These are phyloP conservation scores for Spongiforma sp. DNA, from an alignment of 1,284 basidiomycete genomes.

Conservation along the genomic window DNA sequence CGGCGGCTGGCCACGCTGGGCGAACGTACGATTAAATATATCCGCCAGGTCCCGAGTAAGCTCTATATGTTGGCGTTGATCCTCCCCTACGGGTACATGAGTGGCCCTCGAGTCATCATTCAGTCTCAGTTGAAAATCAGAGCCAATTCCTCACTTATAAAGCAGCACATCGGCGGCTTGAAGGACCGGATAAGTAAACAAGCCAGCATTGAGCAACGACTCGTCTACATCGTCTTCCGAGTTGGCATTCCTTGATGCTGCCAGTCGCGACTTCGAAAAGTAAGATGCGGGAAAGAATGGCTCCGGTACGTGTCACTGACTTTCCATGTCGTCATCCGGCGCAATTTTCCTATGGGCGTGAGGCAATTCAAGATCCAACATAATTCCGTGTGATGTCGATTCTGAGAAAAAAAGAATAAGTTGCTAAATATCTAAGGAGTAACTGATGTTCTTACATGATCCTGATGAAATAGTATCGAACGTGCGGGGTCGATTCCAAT, in stretches of 20 bases:
- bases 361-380: conserved; percentile 92
- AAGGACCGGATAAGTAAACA: conserved; percentile 92
- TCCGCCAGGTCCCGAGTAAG: conserved; percentile 86
- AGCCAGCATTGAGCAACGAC: conserved; percentile 79
- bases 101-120: conserved; percentile 64
- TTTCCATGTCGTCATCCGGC: conserved; percentile 97
- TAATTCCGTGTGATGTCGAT: conserved; percentile 86
- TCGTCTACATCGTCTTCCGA: conserved; percentile 83
- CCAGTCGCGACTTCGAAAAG: conserved; percentile 69
- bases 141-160: conserved; percentile 64
- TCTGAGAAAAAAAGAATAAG: conserved; percentile 52
- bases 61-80: conserved; percentile 94
- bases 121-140: conserved; percentile 2
- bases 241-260: conserved; percentile 73
- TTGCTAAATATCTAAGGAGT: background rate
- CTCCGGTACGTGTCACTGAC: conserved; percentile 44
- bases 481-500: conserved; percentile 84
- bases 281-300: conserved; percentile 6
- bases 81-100: conserved; percentile 95
- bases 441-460: conserved; percentile 63
- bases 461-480: conserved; percentile 80
- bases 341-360: conserved; percentile 82
- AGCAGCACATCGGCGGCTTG: conserved; percentile 94
- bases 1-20: conserved; percentile 33
- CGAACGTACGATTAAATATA: conserved; percentile 77